A percentile compares a stretch with the other conserved stretches of the same genome.
Evolutionary conservation across 768 basidiomycete genomes (phyloP).

Genomic region (Thelephora aurantiotincta): DNA sequence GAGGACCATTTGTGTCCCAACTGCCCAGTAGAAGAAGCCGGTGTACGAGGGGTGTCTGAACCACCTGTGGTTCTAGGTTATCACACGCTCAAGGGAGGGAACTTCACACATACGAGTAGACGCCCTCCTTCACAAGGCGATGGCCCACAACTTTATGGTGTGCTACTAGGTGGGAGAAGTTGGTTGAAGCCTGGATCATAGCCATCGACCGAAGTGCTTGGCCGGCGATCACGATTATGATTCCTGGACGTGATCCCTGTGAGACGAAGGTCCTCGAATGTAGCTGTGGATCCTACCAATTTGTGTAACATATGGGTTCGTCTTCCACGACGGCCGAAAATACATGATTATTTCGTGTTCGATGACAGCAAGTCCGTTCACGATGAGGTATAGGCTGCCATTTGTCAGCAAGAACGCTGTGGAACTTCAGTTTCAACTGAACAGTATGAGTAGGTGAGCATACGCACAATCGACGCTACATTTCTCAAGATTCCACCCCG

Average conservation of each 20-base stretch:
- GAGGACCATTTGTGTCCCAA: constrained; percentile 85
- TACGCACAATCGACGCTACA: constrained; percentile 85
- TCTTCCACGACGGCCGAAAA: constrained; percentile 51
- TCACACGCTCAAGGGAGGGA: not conserved
- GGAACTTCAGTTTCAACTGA: not conserved
- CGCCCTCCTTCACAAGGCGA: constrained; percentile 71
- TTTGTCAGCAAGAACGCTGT: constrained; percentile 91
- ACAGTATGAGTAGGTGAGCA: not conserved
- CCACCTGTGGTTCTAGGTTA: constrained; percentile 32
- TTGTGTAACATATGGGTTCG: constrained; percentile 37
- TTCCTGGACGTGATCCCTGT: constrained; percentile 28
- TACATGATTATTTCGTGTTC: constrained; percentile 71
- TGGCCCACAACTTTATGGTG: constrained; percentile 62
- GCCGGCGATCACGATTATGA: constrained; percentile 47
- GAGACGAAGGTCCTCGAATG: not conserved
- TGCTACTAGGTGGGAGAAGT: constrained; percentile 86
- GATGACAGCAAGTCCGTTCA: constrained; percentile 59
- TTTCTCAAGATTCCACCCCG: constrained; percentile 89
- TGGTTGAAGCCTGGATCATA: constrained; percentile 93
- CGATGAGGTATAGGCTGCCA: constrained; percentile 70
- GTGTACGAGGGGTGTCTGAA: constrained; percentile 93
- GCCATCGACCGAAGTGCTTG: constrained; percentile 75
- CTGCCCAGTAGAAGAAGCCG: constrained; percentile 96
- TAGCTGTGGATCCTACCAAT: constrained; percentile 33
- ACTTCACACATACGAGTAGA: constrained; percentile 57